A percentile compares a stretch with the other conserved stretches of the same genome.
phyloP scores from a whole-genome alignment of 2,329 filamentous ascomycete species.

The Hypoxylon sp. region DNA sequence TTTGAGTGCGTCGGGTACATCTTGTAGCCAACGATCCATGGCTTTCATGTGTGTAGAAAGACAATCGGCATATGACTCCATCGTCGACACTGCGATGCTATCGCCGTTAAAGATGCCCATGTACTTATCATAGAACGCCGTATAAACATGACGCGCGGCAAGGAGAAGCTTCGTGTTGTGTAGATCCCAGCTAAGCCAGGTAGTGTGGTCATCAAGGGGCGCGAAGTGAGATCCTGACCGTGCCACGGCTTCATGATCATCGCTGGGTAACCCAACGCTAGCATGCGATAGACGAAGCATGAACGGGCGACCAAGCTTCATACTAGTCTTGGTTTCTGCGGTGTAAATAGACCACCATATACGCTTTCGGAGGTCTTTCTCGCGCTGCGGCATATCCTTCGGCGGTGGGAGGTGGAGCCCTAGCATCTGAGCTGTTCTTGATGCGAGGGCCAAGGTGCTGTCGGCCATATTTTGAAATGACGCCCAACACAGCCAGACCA shows the following conservation, averaged over 20 bases:
- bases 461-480: slow-evolving; percentile 65
- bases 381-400: slow-evolving; percentile 54
- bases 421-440: slow-evolving; percentile 62
- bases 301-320: slow-evolving; percentile 63
- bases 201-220: slow-evolving; percentile 52
- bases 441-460: slow-evolving; percentile 56
- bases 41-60: slow-evolving; percentile 39
- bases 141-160: slow-evolving; percentile 52
- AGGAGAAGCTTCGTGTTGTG: slow-evolving; percentile 56
- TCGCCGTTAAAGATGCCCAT: slow-evolving; percentile 45
- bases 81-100: slow-evolving; percentile 44
- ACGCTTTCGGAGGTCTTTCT: slow-evolving; percentile 57
- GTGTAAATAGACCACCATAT: slow-evolving; percentile 68
- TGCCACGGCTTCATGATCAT: slow-evolving; percentile 52
- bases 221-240: slow-evolving; percentile 53
- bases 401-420: slow-evolving; percentile 64
- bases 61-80: slow-evolving; percentile 40
- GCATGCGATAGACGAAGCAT: slow-evolving; percentile 53
- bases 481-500: slow-evolving; percentile 62
- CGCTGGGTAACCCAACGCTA: slow-evolving; percentile 56
- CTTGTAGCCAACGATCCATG: slow-evolving; percentile 53
- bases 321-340: slow-evolving; percentile 62
- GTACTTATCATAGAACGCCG: slow-evolving; percentile 56
- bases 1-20: slow-evolving; percentile 56
- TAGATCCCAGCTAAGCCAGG: slow-evolving; percentile 57